Evolutionary conservation across 2,329 filamentous ascomycete genomes (phyloP), one percentile per base, ranked within the genome.

Genomic region (Lachnellula cervina): DNA sequence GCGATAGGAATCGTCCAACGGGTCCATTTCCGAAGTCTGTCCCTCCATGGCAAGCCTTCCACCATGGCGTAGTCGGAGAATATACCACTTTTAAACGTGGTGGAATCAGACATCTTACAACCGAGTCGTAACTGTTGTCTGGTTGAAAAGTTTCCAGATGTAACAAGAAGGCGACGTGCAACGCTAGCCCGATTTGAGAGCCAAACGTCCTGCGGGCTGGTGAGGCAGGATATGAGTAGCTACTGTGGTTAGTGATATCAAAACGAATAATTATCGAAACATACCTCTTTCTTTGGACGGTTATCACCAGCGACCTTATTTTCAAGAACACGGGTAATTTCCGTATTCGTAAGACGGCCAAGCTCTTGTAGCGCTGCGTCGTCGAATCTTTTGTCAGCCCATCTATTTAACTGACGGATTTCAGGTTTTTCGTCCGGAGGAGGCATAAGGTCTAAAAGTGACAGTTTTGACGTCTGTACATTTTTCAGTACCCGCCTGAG

Each of bases 21-120:
- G 25, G 55, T 54, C 69, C 68, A 70, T 17, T 57, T 42, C 40
- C 63, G 59, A n/a, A 66, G 42, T 46, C 56, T 62, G 23, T 69
- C 60, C 13, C 61, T 62, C 69, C 69, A 70, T 16, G 61, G 50
- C 42, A 70, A 56, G 17, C 50, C 59, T 6, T 56, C 49, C n/a
- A 50, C 47, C 11, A 52, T 37, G 46, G 55, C 48, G 52, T 63
- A 62, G 28, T 54, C 47, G 11, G 65, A 37, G 32, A 68, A 66
- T 6, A 32, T 51, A 17, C 60, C 63, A 54, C 32, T 8, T 49
- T 49, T 17, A 47, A 21, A 0, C n/a, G 44, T 4, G 13, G 14
- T 6, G 9, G 19, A 16, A 5, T 51, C 50, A 3, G 23, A 28
- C 5, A 48, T 55, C n/a, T 57, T 55, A 52, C 47, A 62, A 16